Conservation (phyloP, 306 rosid genomes). For the Carpinus fangiana region DNA sequence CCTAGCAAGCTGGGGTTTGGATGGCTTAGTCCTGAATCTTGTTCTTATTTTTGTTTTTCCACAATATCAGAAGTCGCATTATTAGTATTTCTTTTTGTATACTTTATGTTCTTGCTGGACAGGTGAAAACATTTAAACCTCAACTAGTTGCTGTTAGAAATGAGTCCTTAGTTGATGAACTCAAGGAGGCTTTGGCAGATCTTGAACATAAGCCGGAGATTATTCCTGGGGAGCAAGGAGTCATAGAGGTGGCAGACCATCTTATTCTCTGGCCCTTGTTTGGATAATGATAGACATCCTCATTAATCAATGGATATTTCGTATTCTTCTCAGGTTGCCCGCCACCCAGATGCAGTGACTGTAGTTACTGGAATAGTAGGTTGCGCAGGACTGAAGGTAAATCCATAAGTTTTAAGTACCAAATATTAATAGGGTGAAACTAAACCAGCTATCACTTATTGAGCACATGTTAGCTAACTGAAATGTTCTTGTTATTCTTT, state of each 20-base stretch:
- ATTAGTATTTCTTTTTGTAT: not conserved
- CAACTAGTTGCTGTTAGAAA: conserved; percentile 87
- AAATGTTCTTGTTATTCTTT: conserved; percentile 32
- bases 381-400: conserved; percentile 97
- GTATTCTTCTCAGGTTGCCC: conserved; percentile 74
- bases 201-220: conserved; percentile 87
- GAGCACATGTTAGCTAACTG: conserved; percentile 34
- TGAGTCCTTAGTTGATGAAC: conserved; percentile 79
- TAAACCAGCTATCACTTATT: not conserved
- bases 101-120: conserved; percentile 16
- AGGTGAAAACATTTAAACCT: conserved; percentile 91
- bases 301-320: conserved; percentile 21
- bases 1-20: conserved; percentile 5
- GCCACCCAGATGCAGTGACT: conserved; percentile 92
- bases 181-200: conserved; percentile 81
- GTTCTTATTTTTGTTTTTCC: not conserved
- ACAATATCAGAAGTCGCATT: not conserved
- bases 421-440: not conserved
- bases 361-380: conserved; percentile 98
- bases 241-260: conserved; percentile 69
- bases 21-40: not conserved
- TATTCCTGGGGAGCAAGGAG: conserved; percentile 96
- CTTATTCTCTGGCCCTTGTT: conserved; percentile 13
- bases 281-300: conserved; percentile 17
- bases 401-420: not conserved